Evolutionary conservation across 768 basidiomycete genomes (phyloP).

Genomic region (Psilocybe tampanensis): DNA sequence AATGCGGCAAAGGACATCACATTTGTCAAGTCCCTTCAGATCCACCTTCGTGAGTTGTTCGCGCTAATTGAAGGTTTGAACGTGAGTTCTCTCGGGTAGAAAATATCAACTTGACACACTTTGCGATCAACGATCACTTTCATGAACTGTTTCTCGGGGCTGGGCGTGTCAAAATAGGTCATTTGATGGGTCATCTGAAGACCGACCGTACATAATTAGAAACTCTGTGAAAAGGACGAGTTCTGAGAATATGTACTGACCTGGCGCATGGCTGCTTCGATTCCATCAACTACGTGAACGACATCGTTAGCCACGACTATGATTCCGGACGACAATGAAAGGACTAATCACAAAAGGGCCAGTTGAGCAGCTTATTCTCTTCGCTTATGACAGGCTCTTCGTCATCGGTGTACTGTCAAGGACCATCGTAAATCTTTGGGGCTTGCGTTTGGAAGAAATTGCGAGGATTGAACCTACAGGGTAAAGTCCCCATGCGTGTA

Average conservation of each 20-base stretch:
- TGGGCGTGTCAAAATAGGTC: slow-evolving; percentile 10
- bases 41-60: slow-evolving; percentile 15
- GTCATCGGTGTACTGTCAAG: not conserved
- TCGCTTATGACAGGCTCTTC: not conserved
- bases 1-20: slow-evolving; percentile 19
- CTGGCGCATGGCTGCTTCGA: slow-evolving; percentile 19
- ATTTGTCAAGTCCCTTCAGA: slow-evolving; percentile 17
- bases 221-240: not conserved
- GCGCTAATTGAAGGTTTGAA: not conserved
- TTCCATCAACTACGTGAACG: slow-evolving; percentile 17
- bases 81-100: not conserved
- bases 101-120: slow-evolving; percentile 9
- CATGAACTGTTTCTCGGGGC: slow-evolving; percentile 27
- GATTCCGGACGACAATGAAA: not conserved
- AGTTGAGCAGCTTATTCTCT: slow-evolving; percentile 8
- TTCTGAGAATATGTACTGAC: slow-evolving; percentile 7
- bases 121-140: slow-evolving; percentile 27
- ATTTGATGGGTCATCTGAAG: slow-evolving; percentile 22
- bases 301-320: not conserved
- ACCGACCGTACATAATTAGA: not conserved
- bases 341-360: slow-evolving; percentile 13
- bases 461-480: slow-evolving; percentile 19
- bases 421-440: not conserved
- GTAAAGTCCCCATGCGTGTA: slow-evolving; percentile 33
- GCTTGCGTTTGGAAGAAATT: not conserved